Base-by-base conservation (phyloP, 768 basidiomycete genomes). In the Cystofilobasidium capitatum region DNA sequence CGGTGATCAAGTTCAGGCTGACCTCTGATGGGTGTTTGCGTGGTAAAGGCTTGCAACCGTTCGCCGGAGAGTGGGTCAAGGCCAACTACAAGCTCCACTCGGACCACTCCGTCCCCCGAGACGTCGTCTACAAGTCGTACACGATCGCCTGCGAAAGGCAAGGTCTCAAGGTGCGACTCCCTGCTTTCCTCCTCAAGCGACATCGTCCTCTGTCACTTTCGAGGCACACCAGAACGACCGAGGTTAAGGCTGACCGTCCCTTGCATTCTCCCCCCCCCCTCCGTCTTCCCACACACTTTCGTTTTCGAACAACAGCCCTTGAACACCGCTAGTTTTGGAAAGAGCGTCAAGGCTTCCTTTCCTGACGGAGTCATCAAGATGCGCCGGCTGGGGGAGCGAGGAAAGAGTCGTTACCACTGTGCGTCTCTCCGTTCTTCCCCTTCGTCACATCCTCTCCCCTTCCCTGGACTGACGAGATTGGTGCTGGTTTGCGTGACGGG, bases 221-320 rank as follows among this genome's bases (percentile, higher is more conserved):
- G n/a, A n/a, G n/a, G n/a, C n/a, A n/a, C n/a, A n/a, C n/a, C n/a
- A n/a, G n/a, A n/a, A n/a, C n/a, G n/a, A n/a, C n/a, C n/a, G n/a
- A n/a, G n/a, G n/a, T n/a, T n/a, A n/a, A n/a, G n/a, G n/a, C 47
- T 24, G n/a, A 26, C 47, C 47, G 22, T 10, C n/a, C 47, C 20
- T 9, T 26, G 44, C 6, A 20, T 45, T 45, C 49, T 5, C 49
- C 26, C 20, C 47, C 8, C 26, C 47, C 6, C 9, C 7, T 22
- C 20, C 7, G 22, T 22, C 20, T 49, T 16, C 47, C 26, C 20
- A 49, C 22, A 24, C 8, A 49, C 9, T 8, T 24, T 49, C 20
- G 20, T 49, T 49, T n/a, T n/a, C n/a, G n/a, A n/a, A n/a, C 49
- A 26, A 54, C 51, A 55, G 51, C 51, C 51, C 31, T 26, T 55